Evolutionary conservation across 73 alveolate species (phyloP).

Genomic region (Tetrahymena thermophila): DNA sequence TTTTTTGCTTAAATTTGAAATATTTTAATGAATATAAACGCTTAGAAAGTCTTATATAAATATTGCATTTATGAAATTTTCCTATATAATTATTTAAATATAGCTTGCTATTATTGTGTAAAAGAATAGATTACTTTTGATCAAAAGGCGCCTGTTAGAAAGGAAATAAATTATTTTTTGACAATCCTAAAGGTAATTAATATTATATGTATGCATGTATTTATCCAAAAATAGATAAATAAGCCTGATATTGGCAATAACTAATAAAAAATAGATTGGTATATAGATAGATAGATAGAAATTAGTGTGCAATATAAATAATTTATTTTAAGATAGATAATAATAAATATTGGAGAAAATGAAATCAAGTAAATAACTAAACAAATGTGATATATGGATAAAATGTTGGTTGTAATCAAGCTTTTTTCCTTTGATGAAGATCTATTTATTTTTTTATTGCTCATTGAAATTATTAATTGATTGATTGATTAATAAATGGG

Average conservation of each 20-base stretch:
- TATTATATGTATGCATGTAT: not conserved
- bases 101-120: not conserved
- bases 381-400: not conserved
- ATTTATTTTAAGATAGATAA: not conserved
- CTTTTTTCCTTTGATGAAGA: not conserved
- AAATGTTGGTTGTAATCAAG: not conserved
- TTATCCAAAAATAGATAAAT: not conserved
- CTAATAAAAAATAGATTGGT: not conserved
- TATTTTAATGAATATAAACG: no score
- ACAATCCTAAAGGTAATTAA: no score
- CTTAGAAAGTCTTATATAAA: no score
- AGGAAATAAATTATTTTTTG: not conserved
- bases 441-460: not conserved
- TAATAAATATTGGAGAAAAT: not conserved
- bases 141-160: not conserved
- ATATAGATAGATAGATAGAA: not conserved
- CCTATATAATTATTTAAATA: not conserved
- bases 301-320: not conserved
- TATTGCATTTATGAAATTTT: no score
- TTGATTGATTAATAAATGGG: not conserved
- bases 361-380: not conserved
- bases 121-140: not conserved
- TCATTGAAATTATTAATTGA: not conserved
- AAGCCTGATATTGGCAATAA: not conserved
- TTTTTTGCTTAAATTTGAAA: no score